Conservation (phyloP, 208 protist species). For the Trypanosoma congolense region DNA sequence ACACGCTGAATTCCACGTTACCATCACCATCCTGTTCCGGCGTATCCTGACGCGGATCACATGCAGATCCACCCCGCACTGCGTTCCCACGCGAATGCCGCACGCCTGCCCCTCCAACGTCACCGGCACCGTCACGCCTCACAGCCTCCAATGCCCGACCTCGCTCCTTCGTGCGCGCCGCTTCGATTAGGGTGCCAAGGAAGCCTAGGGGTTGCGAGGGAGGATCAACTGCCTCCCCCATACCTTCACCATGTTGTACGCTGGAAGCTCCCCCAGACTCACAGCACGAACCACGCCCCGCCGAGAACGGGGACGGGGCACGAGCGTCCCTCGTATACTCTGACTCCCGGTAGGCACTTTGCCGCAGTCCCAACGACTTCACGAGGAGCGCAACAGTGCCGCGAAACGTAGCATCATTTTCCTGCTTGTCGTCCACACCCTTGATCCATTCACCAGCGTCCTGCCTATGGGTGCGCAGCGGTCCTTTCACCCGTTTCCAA, state of each 20-base stretch:
- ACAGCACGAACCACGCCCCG: too few species aligned
- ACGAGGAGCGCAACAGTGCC: slow-evolving; percentile 17
- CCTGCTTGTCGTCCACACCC: neutral
- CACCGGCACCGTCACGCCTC: neutral
- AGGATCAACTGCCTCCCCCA: too few species aligned
- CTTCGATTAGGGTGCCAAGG: slow-evolving; percentile 18
- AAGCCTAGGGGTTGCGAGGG: slow-evolving; percentile 13
- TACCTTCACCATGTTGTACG: too few species aligned
- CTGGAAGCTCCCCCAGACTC: too few species aligned
- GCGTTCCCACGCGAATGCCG: neutral
- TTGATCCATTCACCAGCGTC: neutral
- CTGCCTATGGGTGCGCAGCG: neutral
- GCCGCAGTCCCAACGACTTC: slow-evolving; percentile 7
- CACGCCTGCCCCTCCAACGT: neutral
- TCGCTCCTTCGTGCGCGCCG: slow-evolving; percentile 12
- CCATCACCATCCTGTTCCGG: slow-evolving; percentile 4
- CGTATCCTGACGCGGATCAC: neutral
- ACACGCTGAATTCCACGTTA: slow-evolving; percentile 59
- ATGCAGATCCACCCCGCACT: too few species aligned
- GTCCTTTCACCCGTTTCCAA: slow-evolving; percentile 4
- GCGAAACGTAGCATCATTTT: slow-evolving; percentile 1
- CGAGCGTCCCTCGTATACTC: neutral
- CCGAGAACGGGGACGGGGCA: neutral
- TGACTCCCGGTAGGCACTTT: neutral
- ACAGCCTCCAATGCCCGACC: neutral